Base-by-base conservation (phyloP, 1,284 basidiomycete species). In the Abortiporus biennis region DNA sequence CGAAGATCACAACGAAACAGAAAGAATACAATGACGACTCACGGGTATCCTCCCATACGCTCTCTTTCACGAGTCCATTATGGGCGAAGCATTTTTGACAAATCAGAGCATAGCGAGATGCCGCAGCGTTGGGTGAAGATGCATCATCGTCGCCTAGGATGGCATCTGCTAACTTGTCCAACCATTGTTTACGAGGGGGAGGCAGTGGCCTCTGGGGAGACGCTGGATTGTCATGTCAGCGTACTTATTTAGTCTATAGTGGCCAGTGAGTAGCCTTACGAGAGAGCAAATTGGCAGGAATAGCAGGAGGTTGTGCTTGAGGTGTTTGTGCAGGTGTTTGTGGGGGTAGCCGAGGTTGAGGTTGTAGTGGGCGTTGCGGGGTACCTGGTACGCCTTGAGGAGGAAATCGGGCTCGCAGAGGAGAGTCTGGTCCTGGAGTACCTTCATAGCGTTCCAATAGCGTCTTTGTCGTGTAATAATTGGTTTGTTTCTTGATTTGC, bases 401-500 rank as follows among this genome's bases (percentile, higher is more conserved):
- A 11, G 19, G 9, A 9, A 11, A 9, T 4, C 25, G 27, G 11
- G 32, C n/a, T 42, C 63, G 64, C 37, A 62, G 55, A 13, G 70
- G 67, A 11, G 67, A 59, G 13, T 60, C 55, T 16, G 55, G 47
- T 13, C 69, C 54, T 22, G 65, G 46, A 6, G 64, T 58, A 31
- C 88, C 85, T 49, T 96, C 95, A 57, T 98, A 98, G 46, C 83
- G 80, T 59, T 97, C 92, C 12, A 99, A 72, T 36, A 99, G 74
- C 54, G 85, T 87, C 40, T 89, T 82, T 13, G 93, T 95, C 20
- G 81, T 80, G 61, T 99, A 92, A 63, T 90, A 99, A 55, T 95
- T 94, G 0, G 93, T 97, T 55, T 91, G 92, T 66, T 92, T 89
- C 72, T 99, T 99, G 54, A 99, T 89, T 57, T 97, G 94, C 52